Evolutionary conservation across 169 alveolate genomes (phyloP).

Genomic region (Babesia bigemina): DNA sequence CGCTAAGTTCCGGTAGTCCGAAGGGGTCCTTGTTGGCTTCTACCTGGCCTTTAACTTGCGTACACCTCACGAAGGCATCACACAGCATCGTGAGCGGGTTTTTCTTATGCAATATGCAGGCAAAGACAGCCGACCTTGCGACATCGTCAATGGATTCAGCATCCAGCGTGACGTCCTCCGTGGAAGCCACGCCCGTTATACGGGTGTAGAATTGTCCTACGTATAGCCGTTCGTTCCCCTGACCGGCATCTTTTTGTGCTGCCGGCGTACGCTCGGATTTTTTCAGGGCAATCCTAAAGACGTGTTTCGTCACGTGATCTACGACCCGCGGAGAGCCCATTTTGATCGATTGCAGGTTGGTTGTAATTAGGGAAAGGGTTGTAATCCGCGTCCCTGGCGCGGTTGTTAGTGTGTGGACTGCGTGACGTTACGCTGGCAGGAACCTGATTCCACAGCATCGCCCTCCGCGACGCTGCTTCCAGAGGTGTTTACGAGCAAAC

Average conservation of each 20-base stretch:
- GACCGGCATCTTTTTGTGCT: background rate
- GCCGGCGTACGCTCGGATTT: constrained; percentile 35
- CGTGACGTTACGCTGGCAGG: background rate
- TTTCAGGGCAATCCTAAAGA: constrained; percentile 37
- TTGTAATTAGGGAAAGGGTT: background rate
- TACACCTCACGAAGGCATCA: constrained; percentile 40
- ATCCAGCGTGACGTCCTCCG: constrained; percentile 32
- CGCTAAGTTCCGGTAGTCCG: background rate
- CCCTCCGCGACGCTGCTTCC: background rate
- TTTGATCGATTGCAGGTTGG: background rate
- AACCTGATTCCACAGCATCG: background rate
- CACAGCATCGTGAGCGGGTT: constrained; percentile 34
- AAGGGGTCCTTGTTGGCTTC: constrained; percentile 22
- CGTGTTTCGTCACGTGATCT: constrained; percentile 37
- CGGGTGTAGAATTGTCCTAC: constrained; percentile 64
- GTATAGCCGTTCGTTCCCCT: constrained; percentile 7
- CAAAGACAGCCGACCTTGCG: constrained; percentile 56
- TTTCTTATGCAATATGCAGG: constrained; percentile 50
- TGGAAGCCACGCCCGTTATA: constrained; percentile 26
- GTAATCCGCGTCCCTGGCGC: background rate
- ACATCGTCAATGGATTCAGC: constrained; percentile 46
- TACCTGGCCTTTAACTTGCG: constrained; percentile 2
- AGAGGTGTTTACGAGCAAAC: background rate
- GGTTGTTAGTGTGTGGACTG: background rate
- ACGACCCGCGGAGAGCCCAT: constrained; percentile 20